These are phyloP conservation scores for Colletotrichum chlorophyti DNA, from an alignment of 2,329 filamentous ascomycete species.

Conservation along the genomic window DNA sequence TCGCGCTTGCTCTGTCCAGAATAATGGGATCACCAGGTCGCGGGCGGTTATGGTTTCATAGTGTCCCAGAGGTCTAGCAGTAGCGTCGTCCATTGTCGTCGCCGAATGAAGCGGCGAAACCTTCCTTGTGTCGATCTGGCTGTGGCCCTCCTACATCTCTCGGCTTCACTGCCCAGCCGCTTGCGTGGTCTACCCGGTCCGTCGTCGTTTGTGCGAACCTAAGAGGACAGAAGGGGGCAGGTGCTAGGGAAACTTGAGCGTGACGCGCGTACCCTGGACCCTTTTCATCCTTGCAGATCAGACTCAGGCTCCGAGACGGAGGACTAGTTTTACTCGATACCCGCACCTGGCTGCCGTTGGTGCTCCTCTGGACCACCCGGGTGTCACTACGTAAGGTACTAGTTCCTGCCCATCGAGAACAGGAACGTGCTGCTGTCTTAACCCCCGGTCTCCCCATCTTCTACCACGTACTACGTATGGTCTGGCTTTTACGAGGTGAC, in stretches of 20 bases:
- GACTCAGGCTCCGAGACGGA: conserved; percentile 11
- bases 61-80: too few relatives aligned
- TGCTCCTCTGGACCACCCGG: too few relatives aligned
- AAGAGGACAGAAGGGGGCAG: conserved; percentile 3
- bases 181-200: conserved; percentile 26
- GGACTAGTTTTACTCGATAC: not conserved
- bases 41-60: not conserved
- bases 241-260: conserved; percentile 1
- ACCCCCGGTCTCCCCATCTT: not conserved
- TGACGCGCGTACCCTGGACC: conserved; percentile 28
- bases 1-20: conserved; percentile 1
- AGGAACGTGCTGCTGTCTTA: not conserved
- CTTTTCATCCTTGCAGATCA: conserved; percentile 29
- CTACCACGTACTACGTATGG: too few relatives aligned
- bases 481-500: not conserved
- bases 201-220: conserved; percentile 10
- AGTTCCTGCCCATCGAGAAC: not conserved
- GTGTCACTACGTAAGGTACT: too few relatives aligned
- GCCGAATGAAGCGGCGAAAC: not conserved
- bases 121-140: conserved; percentile 1
- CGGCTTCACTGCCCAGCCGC: not conserved
- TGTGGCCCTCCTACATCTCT: not conserved
- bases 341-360: not conserved
- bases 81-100: too few relatives aligned
- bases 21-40: not conserved